A percentile compares a stretch with the other conserved stretches of the same genome.
Conservation (phyloP, 2,329 filamentous ascomycete genomes). For the Trichoderma asperellum region DNA sequence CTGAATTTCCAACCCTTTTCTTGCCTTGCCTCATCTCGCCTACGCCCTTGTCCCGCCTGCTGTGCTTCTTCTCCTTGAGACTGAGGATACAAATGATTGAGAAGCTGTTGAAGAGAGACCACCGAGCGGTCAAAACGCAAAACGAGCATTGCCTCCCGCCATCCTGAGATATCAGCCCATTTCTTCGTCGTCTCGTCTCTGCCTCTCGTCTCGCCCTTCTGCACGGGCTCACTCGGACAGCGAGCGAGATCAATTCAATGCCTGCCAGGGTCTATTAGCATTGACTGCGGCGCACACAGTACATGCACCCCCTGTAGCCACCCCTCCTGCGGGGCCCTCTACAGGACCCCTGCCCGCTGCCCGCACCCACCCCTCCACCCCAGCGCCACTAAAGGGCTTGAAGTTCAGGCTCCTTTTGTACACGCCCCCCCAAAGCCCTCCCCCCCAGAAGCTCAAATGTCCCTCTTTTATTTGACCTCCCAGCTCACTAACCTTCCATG, state of each 20-base stretch:
- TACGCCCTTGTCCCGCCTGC: background rate
- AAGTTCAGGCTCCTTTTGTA: slow-evolving; percentile 21
- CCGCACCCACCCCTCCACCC: background rate
- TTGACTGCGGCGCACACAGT: background rate
- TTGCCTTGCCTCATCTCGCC: slow-evolving; percentile 19
- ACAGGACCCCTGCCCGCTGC: slow-evolving; percentile 4
- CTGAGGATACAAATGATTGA: background rate
- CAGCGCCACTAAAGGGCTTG: slow-evolving; percentile 24
- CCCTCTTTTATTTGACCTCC: slow-evolving; percentile 43
- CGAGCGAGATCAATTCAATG: background rate
- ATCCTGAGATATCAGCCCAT: slow-evolving; percentile 16
- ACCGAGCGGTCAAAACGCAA: background rate
- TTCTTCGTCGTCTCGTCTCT: background rate
- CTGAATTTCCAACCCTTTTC: background rate
- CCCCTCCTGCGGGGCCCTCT: background rate
- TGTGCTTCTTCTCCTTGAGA: background rate
- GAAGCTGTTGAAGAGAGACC: background rate
- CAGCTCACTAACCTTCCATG: slow-evolving; percentile 35
- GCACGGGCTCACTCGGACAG: slow-evolving; percentile 22
- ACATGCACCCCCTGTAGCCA: background rate
- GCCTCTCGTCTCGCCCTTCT: background rate
- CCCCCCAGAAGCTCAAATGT: slow-evolving; percentile 32
- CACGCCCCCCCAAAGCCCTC: slow-evolving; percentile 20
- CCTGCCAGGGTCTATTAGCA: slow-evolving; percentile 5
- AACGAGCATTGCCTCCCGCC: background rate